Evolutionary conservation across 2,329 filamentous ascomycete genomes (phyloP), one percentile per base, ranked within the genome.

Genomic region (Tothia fuscella): DNA sequence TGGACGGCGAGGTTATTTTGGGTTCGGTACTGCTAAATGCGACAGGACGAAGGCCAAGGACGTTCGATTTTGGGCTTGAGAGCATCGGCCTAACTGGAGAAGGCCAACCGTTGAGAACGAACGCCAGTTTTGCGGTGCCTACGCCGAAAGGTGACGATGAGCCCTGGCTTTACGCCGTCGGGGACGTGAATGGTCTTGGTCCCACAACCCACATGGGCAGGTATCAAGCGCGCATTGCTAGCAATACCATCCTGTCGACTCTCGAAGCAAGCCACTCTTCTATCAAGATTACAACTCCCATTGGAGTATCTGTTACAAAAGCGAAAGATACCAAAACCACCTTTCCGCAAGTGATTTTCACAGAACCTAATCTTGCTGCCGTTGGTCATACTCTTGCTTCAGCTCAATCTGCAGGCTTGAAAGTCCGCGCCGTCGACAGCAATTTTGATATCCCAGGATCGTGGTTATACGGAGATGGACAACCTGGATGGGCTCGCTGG

Each of bases 131-230:
- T 14, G n/a, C n/a, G n/a, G 26, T 29, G 9, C n/a, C 26, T 14
- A 29, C 26, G 5, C 20, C 6, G 13, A 34, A 34, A 19, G n/a
- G n/a, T n/a, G n/a, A n/a, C n/a, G n/a, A n/a, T n/a, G n/a, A n/a
- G n/a, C 14, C 12, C 12, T 47, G 46, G 46, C 36, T 47, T 5
- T 47, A 46, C 35, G 43, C 39, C 21, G 34, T 46, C 17, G 46
- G 46, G 13, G 46, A 47, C 21, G 35, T 46, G 7, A 47, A 47
- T 24, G 46, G 32, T 13, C 22, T 33, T 12, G 25, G 19, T 12
- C 39, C 46, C 13, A 43, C 41, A 10, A 47, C 46, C 10, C 46
- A 47, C 29, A 41, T 41, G 39, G 39, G 44, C 40, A 31, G 30
- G 12, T 47, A 47, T 28, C 46, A 47, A 36, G 19, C 22, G 20